Base-by-base conservation (phyloP, 345 rosid genomes). In the Eutrema yunnanense region DNA sequence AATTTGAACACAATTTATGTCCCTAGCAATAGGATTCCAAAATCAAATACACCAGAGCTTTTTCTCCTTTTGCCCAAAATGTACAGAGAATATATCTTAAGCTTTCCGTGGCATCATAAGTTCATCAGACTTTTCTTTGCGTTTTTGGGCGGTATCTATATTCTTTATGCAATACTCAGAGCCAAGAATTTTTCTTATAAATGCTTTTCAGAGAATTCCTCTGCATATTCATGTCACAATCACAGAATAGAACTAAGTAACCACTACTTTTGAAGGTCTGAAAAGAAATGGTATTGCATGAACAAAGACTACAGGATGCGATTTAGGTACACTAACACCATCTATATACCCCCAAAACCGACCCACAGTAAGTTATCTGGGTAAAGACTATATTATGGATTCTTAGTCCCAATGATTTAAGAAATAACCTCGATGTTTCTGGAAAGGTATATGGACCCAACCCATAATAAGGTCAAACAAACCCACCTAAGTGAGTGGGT, bases 361-460 rank as follows among this genome's bases (percentile, higher is more conserved):
- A 19, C 40, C 54, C 49, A 33, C 50, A 58, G 7, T 30, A 49
- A 65, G 53, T 30, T 30, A 42, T 50, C 27, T 16, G 65, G 43
- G 34, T 40, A 29, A 48, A 48, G n/a, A 59, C 33, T 47, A 33
- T 19, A 51, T 42, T 4, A 42, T 22, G 62, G 33, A 55, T 64
- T 64, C 57, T n/a, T 4, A 14, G 52, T 73, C 12, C 44, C 12
- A 68, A 61, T 68, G 59, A 68, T 68, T 68, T 37, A 46, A 53
- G 29, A 54, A 75, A 48, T 6, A 12, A 48, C 63, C 53, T 69
- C 53, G 0, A 58, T 53, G 69, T 61, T 49, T 30, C 47, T 44
- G 47, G 58, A 54, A 75, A 62, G 41, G 26, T 53, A 57, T 30
- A 70, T 63, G 76, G 75, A 71, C 72, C 72, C 72, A 64, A 64